A percentile compares a stretch with the other conserved stretches of the same genome.
These are phyloP conservation scores for Alternaria burnsii DNA, from an alignment of 2,329 filamentous ascomycete species.

Conservation along the genomic window DNA sequence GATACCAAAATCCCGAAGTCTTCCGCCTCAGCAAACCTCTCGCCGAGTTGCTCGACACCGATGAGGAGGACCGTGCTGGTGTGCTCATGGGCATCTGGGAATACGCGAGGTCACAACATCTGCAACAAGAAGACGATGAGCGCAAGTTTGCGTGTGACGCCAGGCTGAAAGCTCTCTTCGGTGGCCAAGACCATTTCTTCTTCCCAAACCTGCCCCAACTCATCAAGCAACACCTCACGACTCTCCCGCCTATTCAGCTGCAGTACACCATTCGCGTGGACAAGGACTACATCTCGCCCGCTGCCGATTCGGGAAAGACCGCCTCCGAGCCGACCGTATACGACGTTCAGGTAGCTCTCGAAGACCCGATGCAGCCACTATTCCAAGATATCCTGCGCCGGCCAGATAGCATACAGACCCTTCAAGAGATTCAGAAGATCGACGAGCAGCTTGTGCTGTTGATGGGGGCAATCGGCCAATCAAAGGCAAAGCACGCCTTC, in stretches of 20 bases:
- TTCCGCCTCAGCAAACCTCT: slow-evolving; percentile 81
- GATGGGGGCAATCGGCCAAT: slow-evolving; percentile 81
- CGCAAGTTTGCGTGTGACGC: slow-evolving; percentile 91
- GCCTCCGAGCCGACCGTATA: slow-evolving; percentile 81
- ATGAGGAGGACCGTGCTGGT: slow-evolving; percentile 86
- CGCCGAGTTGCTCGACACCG: slow-evolving; percentile 83
- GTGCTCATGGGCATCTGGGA: slow-evolving; percentile 94
- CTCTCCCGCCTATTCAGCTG: slow-evolving; percentile 82
- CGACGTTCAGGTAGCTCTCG: slow-evolving; percentile 84
- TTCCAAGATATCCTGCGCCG: slow-evolving; percentile 58
- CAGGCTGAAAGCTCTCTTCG: slow-evolving; percentile 78
- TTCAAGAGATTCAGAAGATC: slow-evolving; percentile 77
- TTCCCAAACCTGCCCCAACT: slow-evolving; percentile 87
- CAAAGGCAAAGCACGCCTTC: slow-evolving; percentile 91
- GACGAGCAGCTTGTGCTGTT: slow-evolving; percentile 88
- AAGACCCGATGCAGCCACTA: slow-evolving; percentile 82
- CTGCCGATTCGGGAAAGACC: slow-evolving; percentile 74
- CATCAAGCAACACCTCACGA: slow-evolving; percentile 78
- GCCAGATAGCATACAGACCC: slow-evolving; percentile 64
- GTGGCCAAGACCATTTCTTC: slow-evolving; percentile 74
- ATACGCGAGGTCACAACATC: slow-evolving; percentile 83
- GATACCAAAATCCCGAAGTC: slow-evolving; percentile 86
- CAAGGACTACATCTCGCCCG: slow-evolving; percentile 58
- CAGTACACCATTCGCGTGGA: slow-evolving; percentile 95
- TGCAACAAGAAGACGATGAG: slow-evolving; percentile 96